These are phyloP conservation scores for Solanum boliviense DNA, from an alignment of 257 asterid genomes.

Conservation along the genomic window DNA sequence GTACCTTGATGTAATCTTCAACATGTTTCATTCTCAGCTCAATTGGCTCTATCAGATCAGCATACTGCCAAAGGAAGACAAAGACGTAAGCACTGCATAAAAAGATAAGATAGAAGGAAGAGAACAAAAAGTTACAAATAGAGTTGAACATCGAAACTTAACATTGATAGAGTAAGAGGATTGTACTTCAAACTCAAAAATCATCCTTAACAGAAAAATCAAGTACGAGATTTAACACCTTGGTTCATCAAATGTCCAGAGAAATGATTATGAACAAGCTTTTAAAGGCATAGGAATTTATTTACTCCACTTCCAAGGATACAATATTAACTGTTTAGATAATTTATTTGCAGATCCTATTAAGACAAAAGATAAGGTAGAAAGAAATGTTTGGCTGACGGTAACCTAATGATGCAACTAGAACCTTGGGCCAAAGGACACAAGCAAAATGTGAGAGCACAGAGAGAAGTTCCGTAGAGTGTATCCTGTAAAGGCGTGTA, in stretches of 20 bases:
- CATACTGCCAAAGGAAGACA: slow-evolving; percentile 39
- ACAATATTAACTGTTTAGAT: not conserved
- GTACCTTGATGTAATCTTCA: slow-evolving; percentile 68
- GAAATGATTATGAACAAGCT: not conserved
- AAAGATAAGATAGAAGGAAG: not conserved
- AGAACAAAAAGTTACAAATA: not conserved
- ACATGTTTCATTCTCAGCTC: slow-evolving; percentile 59
- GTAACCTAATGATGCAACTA: not conserved
- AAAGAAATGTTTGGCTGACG: not conserved
- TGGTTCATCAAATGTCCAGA: not conserved
- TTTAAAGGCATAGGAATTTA: not conserved
- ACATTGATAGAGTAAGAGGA: not conserved
- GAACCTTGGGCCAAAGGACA: not conserved
- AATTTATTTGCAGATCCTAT: not conserved
- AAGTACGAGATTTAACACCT: not conserved
- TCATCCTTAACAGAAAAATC: not conserved
- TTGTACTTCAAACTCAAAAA: not conserved
- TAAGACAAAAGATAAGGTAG: not conserved
- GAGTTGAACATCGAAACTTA: not conserved
- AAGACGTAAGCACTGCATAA: slow-evolving; percentile 1
- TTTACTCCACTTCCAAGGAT: not conserved
- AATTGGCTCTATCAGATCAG: slow-evolving; percentile 60
- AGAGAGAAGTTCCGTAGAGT: not conserved
- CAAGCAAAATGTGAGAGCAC: not conserved
- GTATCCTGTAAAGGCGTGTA: not conserved